Base-by-base conservation (phyloP, 768 basidiomycete genomes). In the Boletus insuetus region DNA sequence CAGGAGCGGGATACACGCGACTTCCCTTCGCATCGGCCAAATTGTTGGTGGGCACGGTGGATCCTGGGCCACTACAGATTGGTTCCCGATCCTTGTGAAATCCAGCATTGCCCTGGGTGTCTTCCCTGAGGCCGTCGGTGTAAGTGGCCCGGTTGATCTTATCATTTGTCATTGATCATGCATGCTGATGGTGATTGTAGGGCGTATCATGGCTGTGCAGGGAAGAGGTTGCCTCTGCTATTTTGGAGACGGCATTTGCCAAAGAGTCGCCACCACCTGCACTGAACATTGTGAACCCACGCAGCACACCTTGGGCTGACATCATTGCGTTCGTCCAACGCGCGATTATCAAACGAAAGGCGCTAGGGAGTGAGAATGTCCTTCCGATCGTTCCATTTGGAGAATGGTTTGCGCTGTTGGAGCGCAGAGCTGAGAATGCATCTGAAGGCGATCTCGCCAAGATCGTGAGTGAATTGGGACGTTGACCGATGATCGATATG, bases 61-160 rank as follows among this genome's bases (percentile, higher is more conserved):
- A n/a, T 72, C 72, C 0, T 80, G 79, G 79, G 71, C 70, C 5
- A 67, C 69, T 3, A 72, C 64, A 0, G 77, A 80, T 43, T 82
- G 80, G 81, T 58, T 80, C 20, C 78, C 80, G 17, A 68, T 73
- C 32, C 61, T 81, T 7, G 66, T 76, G 17, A 66, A 73, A 50
- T 69, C 72, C 0, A 69, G 71, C 51, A 17, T 68, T 8, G 47
- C 55, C 6, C 58, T 66, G 12, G 69, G 68, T 43, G 57, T 53
- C 19, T 49, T 75, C 4, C 71, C 73, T 9, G 49, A 56, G 14
- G 59, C 65, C 1, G 45, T 56, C 2, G 71, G 72, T 26, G 79
- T 78, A 57, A 46, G 77, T 62, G 34, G 14, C 14, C 8, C 2
- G 29, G 29, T 29, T 29, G 29, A 29, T 35, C 34, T 5, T 35